Evolutionary conservation across 2,329 filamentous ascomycete genomes (phyloP).

Genomic region (Pseudocercospora crystallina): DNA sequence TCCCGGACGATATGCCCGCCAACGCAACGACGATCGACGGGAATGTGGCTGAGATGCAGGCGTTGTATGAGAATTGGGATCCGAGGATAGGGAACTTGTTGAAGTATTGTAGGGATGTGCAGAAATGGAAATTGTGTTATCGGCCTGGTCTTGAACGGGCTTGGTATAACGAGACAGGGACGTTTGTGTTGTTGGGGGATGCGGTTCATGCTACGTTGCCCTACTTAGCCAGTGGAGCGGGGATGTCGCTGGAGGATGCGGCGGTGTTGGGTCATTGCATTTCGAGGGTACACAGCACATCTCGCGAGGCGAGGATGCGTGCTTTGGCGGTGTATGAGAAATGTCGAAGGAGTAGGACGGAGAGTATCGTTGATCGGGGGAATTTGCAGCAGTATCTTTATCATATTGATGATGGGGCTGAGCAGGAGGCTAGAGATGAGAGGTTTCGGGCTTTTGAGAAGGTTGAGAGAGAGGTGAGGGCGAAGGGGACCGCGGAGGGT

Average conservation of each 20-base stretch:
- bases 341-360: conserved; percentile 58
- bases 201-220: conserved; percentile 65
- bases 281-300: conserved; percentile 2
- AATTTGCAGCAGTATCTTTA: conserved; percentile 64
- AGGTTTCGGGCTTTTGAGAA: conserved; percentile 11
- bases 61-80: conserved; percentile 59
- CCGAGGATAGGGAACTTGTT: conserved; percentile 51
- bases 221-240: conserved; percentile 59
- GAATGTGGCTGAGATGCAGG: conserved; percentile 55
- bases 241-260: conserved; percentile 62
- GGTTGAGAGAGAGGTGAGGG: conserved; percentile 10
- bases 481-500: neutral
- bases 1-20: conserved; percentile 52
- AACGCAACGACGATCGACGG: conserved; percentile 48
- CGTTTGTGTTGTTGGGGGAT: conserved; percentile 62
- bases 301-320: neutral
- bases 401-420: conserved; percentile 59
- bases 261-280: conserved; percentile 51
- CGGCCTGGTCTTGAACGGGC: conserved; percentile 51
- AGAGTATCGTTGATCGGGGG: conserved; percentile 59
- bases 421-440: conserved; percentile 45
- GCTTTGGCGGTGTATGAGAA: conserved; percentile 53
- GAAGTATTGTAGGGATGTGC: conserved; percentile 56
- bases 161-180: conserved; percentile 58
- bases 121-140: conserved; percentile 63